These are phyloP conservation scores for Scytalidium sp. DNA, from an alignment of 2,329 filamentous ascomycete species.

Conservation along the genomic window DNA sequence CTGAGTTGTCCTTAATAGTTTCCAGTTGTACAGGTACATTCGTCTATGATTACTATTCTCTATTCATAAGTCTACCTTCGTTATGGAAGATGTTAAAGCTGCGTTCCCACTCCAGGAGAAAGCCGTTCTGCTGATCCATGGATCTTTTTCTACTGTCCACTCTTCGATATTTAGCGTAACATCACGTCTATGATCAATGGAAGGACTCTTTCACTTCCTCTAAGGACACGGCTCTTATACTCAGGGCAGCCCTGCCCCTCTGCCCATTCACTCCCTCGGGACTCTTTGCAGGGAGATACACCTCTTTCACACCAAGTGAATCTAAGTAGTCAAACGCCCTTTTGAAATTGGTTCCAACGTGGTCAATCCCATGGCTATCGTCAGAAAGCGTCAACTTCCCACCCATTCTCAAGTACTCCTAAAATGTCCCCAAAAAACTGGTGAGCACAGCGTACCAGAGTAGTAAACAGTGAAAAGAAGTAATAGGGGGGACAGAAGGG, in stretches of 20 bases:
- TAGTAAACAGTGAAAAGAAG: no score
- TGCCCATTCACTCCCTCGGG: neutral
- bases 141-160: no score
- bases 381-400: constrained; percentile 90
- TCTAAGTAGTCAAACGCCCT: constrained; percentile 69
- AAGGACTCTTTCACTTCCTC: neutral
- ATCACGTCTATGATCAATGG: neutral
- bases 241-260: neutral
- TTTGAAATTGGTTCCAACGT: constrained; percentile 82
- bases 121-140: no score
- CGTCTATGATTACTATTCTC: no score
- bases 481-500: neutral
- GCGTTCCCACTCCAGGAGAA: no score
- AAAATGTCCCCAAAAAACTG: constrained; percentile 3
- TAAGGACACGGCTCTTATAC: neutral
- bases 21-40: no score
- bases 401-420: constrained; percentile 70
- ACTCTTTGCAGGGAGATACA: constrained; percentile 41
- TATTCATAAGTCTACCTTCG: no score
- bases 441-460: constrained; percentile 1
- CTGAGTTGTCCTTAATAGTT: no score
- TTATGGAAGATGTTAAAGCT: no score
- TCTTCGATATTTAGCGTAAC: no score
- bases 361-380: constrained; percentile 86
- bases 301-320: constrained; percentile 58